A percentile compares a stretch with the other conserved stretches of the same genome.
These are phyloP conservation scores for Boletus sp. DNA, from an alignment of 1,284 basidiomycete species.

Conservation along the genomic window DNA sequence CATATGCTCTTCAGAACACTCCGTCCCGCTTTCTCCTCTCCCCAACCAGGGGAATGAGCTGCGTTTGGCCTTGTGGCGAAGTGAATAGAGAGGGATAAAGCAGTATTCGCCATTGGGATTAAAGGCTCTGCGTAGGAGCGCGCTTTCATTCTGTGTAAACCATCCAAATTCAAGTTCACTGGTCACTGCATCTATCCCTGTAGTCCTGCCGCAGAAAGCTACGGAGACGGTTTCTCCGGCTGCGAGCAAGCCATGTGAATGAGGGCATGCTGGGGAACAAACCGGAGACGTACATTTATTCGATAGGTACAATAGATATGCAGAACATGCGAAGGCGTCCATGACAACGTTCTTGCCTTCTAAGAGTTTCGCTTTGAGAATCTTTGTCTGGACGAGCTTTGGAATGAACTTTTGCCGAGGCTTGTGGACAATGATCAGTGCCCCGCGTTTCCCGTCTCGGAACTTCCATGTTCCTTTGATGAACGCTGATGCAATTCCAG, in stretches of 20 bases:
- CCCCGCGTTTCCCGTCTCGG: slow-evolving; percentile 8
- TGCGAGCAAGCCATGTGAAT: not conserved
- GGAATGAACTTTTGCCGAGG: too few relatives aligned
- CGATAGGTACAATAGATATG: slow-evolving; percentile 21
- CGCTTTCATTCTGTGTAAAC: slow-evolving; percentile 12
- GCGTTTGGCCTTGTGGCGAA: not conserved
- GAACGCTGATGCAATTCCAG: too few relatives aligned
- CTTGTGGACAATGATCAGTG: not conserved
- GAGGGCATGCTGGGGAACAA: not conserved
- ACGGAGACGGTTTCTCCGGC: slow-evolving; percentile 8
- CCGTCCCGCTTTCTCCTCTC: not conserved
- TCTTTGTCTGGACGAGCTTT: not conserved
- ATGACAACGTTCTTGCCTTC: slow-evolving; percentile 15
- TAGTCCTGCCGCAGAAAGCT: not conserved
- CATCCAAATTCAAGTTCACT: slow-evolving; percentile 1
- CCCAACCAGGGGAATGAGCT: not conserved
- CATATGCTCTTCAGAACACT: not conserved
- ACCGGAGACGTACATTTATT: slow-evolving; percentile 10
- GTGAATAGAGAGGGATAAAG: slow-evolving; percentile 14
- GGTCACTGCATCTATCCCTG: not conserved
- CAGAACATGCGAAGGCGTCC: slow-evolving; percentile 15
- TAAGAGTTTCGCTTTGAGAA: slow-evolving; percentile 1
- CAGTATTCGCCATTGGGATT: not conserved
- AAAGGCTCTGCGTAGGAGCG: slow-evolving; percentile 12
- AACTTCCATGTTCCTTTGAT: slow-evolving; percentile 14